Conservation (phyloP, 257 asterid genomes). For the Fraxinus excelsior region DNA sequence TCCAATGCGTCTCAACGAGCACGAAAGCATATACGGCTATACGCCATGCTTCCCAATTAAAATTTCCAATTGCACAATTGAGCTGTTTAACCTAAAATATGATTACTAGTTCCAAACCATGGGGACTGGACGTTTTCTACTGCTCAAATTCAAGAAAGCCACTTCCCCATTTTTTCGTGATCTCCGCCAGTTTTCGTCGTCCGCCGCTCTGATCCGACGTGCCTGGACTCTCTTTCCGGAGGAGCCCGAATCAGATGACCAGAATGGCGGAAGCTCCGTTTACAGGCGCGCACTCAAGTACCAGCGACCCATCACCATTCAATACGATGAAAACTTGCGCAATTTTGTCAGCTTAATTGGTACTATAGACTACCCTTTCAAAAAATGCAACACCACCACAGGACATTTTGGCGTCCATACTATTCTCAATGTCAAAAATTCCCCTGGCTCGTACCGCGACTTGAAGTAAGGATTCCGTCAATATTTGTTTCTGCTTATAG, state of each 20-base stretch:
- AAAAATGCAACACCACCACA: slow-evolving; percentile 12
- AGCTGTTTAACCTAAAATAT: slow-evolving; percentile 26
- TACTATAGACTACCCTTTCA: slow-evolving; percentile 29
- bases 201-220: slow-evolving; percentile 29
- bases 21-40: too few relatives aligned
- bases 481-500: background rate
- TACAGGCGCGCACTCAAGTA: slow-evolving; percentile 59
- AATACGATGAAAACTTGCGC: slow-evolving; percentile 19
- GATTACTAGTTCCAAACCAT: slow-evolving; percentile 26
- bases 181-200: slow-evolving; percentile 38
- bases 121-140: slow-evolving; percentile 27
- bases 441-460: slow-evolving; percentile 24
- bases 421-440: slow-evolving; percentile 34
- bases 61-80: too few relatives aligned
- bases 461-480: slow-evolving; percentile 37
- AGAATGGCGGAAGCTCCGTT: slow-evolving; percentile 46
- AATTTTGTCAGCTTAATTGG: slow-evolving; percentile 85
- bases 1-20: too few relatives aligned
- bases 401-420: slow-evolving; percentile 47
- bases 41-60: too few relatives aligned
- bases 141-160: slow-evolving; percentile 26
- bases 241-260: slow-evolving; percentile 23
- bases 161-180: slow-evolving; percentile 7
- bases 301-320: slow-evolving; percentile 60
- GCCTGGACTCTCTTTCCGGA: slow-evolving; percentile 31